Evolutionary conservation across 352 stramenopile species (phyloP), one percentile per base, ranked within the genome.

Genomic region (Phytophthora idaei): DNA sequence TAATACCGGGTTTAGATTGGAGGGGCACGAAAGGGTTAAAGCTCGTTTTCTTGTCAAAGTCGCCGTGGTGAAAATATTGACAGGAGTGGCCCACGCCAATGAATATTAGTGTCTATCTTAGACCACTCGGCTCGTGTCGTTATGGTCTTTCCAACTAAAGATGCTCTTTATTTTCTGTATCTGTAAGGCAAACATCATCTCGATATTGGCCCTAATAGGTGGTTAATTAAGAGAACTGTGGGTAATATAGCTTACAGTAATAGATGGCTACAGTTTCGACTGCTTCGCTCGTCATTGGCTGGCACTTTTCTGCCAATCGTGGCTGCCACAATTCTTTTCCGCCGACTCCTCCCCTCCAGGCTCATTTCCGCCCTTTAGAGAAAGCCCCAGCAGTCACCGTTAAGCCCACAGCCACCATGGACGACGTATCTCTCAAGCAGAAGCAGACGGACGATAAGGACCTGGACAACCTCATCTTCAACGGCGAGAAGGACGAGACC

Each of bases 381-480:
- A 60, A 56, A 66, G 47, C 61, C 49, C 4, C 41, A 29, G 34
- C 36, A 42, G 41, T 7, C 28, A 52, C 39, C 32, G 45, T n/a
- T 14, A 39, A 39, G 34, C 3, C 44, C 17, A 8, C n/a, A 49
- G 12, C 45, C 3, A 21, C 47, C 56, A 85, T 85, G 76, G 76
- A 85, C 67, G 74, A 85, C 73, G 76, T 85, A 47, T 78, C 67
- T 31, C 67, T 85, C 57, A 80, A 85, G 64, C 73, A 90, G 58
- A 85, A 85, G 71, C 71, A 86, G 67, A 62, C 74, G 56, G 75
- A 85, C 49, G 87, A 91, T 62, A 87, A 89, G 65, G 85, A 91
- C 54, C 74, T 95, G 34, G 87, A 95, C 72, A 88, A 89, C 71
- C 77, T 95, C 49, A 92, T 95, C 64, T 95, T 95, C 58, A 89